Conservation (phyloP, 129 eudicot genomes). For the Helianthus tuberosus region DNA sequence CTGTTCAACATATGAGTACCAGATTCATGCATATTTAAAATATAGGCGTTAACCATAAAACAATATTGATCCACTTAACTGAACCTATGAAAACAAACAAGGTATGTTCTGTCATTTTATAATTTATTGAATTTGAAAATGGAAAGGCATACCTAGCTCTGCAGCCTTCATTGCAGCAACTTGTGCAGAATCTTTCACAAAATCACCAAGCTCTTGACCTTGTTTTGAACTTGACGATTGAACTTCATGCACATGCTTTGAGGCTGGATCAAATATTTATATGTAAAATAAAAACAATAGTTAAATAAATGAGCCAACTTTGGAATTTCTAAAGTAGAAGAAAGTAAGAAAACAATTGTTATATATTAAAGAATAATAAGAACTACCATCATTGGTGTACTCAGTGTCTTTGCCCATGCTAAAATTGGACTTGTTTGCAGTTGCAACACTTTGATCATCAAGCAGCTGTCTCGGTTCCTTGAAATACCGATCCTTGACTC, state of each 20-base stretch:
- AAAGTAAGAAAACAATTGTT: background rate
- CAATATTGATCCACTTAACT: background rate
- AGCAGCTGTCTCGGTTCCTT: slow-evolving; percentile 45
- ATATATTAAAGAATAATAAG: background rate
- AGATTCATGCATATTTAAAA: background rate
- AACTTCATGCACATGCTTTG: slow-evolving; percentile 36
- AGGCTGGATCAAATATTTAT: slow-evolving; percentile 12
- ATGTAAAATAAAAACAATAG: background rate
- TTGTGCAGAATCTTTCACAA: slow-evolving; percentile 78
- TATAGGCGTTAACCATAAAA: background rate
- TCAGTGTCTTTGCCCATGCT: slow-evolving; percentile 39
- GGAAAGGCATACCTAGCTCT: slow-evolving; percentile 65
- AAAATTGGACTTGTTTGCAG: slow-evolving; percentile 62
- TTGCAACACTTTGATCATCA: slow-evolving; percentile 37
- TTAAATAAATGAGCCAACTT: background rate
- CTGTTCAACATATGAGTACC: slow-evolving; percentile 35
- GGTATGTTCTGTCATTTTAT: background rate
- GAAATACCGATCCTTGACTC: slow-evolving; percentile 36
- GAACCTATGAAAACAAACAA: background rate
- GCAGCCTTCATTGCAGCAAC: slow-evolving; percentile 99
- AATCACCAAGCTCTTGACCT: slow-evolving; percentile 39
- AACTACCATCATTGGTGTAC: slow-evolving; percentile 47
- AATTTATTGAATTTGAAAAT: background rate
- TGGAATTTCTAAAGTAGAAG: background rate
- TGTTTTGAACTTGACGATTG: slow-evolving; percentile 45